Base-by-base conservation (phyloP, 495 filamentous ascomycete genomes). In the Eremomyces bilateralis region DNA sequence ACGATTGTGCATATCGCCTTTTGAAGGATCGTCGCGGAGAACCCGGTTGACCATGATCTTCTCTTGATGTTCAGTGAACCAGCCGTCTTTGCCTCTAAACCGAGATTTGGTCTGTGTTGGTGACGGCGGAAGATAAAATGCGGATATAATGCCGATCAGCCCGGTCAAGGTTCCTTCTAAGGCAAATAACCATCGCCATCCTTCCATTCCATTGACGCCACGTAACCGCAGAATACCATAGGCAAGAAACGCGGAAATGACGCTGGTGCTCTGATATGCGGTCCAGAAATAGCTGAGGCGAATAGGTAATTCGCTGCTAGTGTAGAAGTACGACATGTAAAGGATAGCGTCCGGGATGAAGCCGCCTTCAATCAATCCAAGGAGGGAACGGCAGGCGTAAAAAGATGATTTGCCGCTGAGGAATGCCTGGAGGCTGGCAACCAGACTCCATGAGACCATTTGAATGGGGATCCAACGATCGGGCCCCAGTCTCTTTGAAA, bases 381-480 rank as follows among this genome's bases (percentile, higher is more conserved):
- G 57, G 16, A 85, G 45, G 10, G 69, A 62, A 28, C 82, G 62
- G 40, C 60, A 67, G 8, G 62, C 56, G 31, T 69, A 71, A 48
- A 79, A 90, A 0, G 69, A 66, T 0, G 49, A 43, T n/a, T 62
- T 57, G 1, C 69, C 68, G 22, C 50, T 60, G 4, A 90, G 46
- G 37, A 71, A 71, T 8, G 76, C 69, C 51, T 85, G 78, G 28
- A 58, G 63, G 16, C 59, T 54, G 0, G 78, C 76, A 21, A 84
- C 68, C 5, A 82, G 41, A 45, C 71, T 77, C 76, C 80, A 90
- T 3, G 63, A 59, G 1, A 80, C 56, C 66, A 85, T 85, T 44
- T 85, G 79, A 19, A 73, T 54, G 0, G 81, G 80, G 34, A 92
- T 84, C 77, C 81, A 90, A 20, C 68, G 64, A 49, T 90, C 81